Base-by-base conservation (phyloP, 2,329 filamentous ascomycete species). In the Pyricularia sp. region DNA sequence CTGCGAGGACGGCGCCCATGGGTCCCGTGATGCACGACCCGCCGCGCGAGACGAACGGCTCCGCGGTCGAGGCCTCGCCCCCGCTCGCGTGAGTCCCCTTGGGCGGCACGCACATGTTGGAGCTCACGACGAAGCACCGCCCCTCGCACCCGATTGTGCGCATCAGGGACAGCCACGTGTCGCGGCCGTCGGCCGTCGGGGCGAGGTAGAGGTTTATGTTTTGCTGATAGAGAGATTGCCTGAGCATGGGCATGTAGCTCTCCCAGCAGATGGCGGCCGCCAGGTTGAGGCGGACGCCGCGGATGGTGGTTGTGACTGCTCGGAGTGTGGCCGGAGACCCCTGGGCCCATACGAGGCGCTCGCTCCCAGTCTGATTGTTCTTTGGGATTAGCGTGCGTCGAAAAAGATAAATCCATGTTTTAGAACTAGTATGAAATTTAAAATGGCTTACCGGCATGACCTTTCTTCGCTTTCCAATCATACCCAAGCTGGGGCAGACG, bases 251-350 rank as follows among this genome's bases (percentile, higher is more conserved):
- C 93, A 97, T 97, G 80, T 94, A 97, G 78, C 92, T 97, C 78
- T 98, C 94, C 94, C 94, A 97, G 82, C 94, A 97, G 72, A 98
- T 96, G 3, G 93, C 94, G 3, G 91, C 89, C 0, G 90, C 94
- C 70, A 97, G 85, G 69, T 92, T 94, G 70, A 97, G 80, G 71
- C 88, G 88, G 2, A 93, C 86, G 66, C 92, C 93, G 70, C 90
- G 90, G 77, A 97, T 93, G 28, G 83, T 87, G 0, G 93, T 93
- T 30, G 88, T 90, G 0, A 97, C 88, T 3, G 93, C 94, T 71
- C 88, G 87, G 31, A 97, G 84, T 3, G 92, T 95, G 0, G 87
- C 86, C 0, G 94, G 88, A 2, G 89, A 90, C 59, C 93, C 94
- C 77, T 97, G 92, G 0, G 92, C 93, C 94, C 94, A 97, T 70